phyloP scores from a whole-genome alignment of 805 yeast species.

The Metschnikowia noctiluminum region DNA sequence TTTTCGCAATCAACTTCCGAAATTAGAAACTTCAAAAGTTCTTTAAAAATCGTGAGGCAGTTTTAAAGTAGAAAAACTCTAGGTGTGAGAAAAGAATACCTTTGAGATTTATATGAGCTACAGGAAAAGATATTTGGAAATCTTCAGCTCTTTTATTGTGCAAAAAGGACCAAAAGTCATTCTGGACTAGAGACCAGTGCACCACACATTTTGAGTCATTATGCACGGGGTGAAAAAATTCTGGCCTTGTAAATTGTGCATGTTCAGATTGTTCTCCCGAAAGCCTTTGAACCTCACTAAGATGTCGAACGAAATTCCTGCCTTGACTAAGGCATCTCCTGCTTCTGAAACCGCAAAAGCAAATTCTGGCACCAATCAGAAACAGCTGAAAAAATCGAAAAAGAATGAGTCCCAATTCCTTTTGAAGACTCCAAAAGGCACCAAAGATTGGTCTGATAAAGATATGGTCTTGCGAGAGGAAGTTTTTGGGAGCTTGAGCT shows the following conservation, averaged over 20 bases:
- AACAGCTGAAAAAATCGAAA: constrained; percentile 33
- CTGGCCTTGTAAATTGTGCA: constrained; percentile 3
- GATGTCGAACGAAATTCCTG: constrained; percentile 24
- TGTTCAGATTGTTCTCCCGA: constrained; percentile 18
- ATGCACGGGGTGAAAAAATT: constrained; percentile 1
- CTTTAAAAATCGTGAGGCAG: too few relatives aligned
- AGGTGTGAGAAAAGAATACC: too few relatives aligned
- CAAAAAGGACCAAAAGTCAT: neutral
- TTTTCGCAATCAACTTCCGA: too few relatives aligned
- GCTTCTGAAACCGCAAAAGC: constrained; percentile 10
- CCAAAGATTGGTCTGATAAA: constrained; percentile 97
- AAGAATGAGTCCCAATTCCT: constrained; percentile 58
- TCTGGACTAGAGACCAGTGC: neutral
- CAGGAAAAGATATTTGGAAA: too few relatives aligned
- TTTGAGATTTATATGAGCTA: too few relatives aligned
- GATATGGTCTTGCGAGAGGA: constrained; percentile 95
- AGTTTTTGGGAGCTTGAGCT: constrained; percentile 68
- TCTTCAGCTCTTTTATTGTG: too few relatives aligned
- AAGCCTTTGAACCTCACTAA: constrained; percentile 11
- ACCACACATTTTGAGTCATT: neutral
- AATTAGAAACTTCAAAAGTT: too few relatives aligned
- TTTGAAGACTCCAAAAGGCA: constrained; percentile 92
- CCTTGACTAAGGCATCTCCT: constrained; percentile 6
- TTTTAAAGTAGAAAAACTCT: too few relatives aligned
- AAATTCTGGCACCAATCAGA: constrained; percentile 4